phyloP scores from a whole-genome alignment of 352 stramenopile genomes.

The Thalassiosira hispida region DNA sequence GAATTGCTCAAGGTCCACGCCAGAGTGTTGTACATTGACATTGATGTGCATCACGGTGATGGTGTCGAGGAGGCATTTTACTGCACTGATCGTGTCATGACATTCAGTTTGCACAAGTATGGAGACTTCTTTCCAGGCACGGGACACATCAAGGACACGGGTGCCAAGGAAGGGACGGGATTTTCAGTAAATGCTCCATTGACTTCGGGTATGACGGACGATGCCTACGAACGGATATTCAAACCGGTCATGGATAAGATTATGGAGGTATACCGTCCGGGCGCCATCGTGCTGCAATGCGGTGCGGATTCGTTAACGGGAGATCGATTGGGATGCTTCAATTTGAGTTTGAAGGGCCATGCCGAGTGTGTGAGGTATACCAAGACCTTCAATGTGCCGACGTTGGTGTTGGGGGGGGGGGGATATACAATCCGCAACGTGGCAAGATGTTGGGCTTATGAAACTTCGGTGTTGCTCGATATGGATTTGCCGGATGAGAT shows the following conservation, averaged over 20 bases:
- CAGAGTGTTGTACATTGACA: slow-evolving; percentile 99
- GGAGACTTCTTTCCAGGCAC: slow-evolving; percentile 99
- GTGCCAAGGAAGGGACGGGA: slow-evolving; percentile 87
- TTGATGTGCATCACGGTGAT: slow-evolving; percentile 99
- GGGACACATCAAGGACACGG: slow-evolving; percentile 93
- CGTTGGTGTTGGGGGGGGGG: slow-evolving; percentile 88
- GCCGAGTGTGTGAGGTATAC: slow-evolving; percentile 88
- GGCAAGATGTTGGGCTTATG: slow-evolving; percentile 94
- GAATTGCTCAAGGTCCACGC: slow-evolving; percentile 98
- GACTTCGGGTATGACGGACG: slow-evolving; percentile 95
- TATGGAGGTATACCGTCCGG: slow-evolving; percentile 86
- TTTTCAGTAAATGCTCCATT: slow-evolving; percentile 97
- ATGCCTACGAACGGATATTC: slow-evolving; percentile 95
- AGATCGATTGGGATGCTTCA: slow-evolving; percentile 97
- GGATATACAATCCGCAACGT: slow-evolving; percentile 93
- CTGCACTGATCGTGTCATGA: slow-evolving; percentile 99
- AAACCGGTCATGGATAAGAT: slow-evolving; percentile 95
- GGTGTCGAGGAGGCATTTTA: slow-evolving; percentile 97
- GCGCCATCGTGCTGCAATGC: slow-evolving; percentile 97
- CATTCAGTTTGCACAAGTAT: slow-evolving; percentile 98
- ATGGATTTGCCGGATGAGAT: slow-evolving; percentile 91
- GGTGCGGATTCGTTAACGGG: slow-evolving; percentile 96
- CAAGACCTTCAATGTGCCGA: slow-evolving; percentile 86
- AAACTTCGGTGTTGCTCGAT: slow-evolving; percentile 93
- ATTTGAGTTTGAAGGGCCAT: slow-evolving; percentile 92